Conservation (phyloP, 805 yeast species). For the Nakazawaea ambrosiae region DNA sequence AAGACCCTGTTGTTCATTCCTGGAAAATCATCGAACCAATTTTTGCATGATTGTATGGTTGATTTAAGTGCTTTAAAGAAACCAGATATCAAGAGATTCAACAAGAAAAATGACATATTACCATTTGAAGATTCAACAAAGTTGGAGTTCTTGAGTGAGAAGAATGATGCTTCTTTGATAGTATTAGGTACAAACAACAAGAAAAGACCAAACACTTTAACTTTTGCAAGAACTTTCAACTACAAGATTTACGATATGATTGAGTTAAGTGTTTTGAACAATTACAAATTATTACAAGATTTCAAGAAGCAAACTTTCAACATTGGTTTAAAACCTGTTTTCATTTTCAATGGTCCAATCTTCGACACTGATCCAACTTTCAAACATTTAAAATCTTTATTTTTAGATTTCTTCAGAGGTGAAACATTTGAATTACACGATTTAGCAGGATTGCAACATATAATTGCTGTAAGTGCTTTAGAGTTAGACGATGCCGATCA, state of each 20-base stretch:
- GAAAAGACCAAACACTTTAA: slow-evolving; percentile 87
- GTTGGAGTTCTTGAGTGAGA: slow-evolving; percentile 89
- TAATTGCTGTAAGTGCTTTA: slow-evolving; percentile 72
- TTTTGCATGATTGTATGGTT: slow-evolving; percentile 81
- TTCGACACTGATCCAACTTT: slow-evolving; percentile 86
- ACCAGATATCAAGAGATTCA: slow-evolving; percentile 82
- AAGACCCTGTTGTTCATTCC: slow-evolving; percentile 89
- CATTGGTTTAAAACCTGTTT: slow-evolving; percentile 90
- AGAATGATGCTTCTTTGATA: slow-evolving; percentile 83
- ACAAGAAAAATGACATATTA: slow-evolving; percentile 79
- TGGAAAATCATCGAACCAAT: slow-evolving; percentile 72
- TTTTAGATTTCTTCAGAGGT: slow-evolving; percentile 87
- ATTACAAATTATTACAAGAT: slow-evolving; percentile 68
- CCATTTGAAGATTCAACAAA: slow-evolving; percentile 89
- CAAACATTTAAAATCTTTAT: slow-evolving; percentile 79
- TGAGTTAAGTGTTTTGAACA: slow-evolving; percentile 68
- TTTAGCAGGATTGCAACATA: slow-evolving; percentile 90
- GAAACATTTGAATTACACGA: slow-evolving; percentile 77
- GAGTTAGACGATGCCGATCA: slow-evolving; percentile 72
- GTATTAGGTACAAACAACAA: slow-evolving; percentile 77
- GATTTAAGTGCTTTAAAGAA: slow-evolving; percentile 87
- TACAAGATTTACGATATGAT: slow-evolving; percentile 90
- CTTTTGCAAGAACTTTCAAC: slow-evolving; percentile 85
- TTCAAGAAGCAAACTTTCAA: slow-evolving; percentile 77
- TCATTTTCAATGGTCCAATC: slow-evolving; percentile 84